Conservation (phyloP, 306 rosid genomes). For the Quercus robur region DNA sequence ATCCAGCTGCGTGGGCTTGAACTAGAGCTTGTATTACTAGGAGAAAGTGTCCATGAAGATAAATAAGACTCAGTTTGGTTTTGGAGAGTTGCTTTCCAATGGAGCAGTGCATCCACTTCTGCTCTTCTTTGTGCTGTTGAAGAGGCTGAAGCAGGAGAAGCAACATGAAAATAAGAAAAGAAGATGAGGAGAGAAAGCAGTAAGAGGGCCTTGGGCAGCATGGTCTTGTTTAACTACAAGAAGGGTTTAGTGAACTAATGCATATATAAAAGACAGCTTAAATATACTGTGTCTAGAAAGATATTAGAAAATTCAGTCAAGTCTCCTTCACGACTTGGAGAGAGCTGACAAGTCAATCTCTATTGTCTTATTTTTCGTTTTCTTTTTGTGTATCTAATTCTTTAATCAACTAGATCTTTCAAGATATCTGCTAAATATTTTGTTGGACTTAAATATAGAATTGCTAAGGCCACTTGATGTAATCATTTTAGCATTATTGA, state of each 20-base stretch:
- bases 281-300: too few species aligned
- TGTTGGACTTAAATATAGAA: not conserved
- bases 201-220: not conserved
- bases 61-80: not conserved
- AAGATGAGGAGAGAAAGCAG: not conserved
- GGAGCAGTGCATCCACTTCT: conserved; percentile 3
- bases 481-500: not conserved
- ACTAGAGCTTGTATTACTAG: not conserved
- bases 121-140: not conserved
- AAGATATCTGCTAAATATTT: not conserved
- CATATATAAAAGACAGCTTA: not conserved
- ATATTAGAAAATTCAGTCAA: too few species aligned
- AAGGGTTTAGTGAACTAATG: not conserved
- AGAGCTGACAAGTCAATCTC: not conserved
- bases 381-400: not conserved
- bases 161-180: not conserved
- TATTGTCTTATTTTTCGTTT: not conserved
- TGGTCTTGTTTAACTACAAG: not conserved
- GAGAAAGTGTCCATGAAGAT: not conserved
- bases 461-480: not conserved
- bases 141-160: not conserved
- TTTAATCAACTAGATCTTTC: not conserved
- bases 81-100: conserved; percentile 12
- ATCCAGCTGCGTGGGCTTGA: conserved; percentile 4
- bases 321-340: too few species aligned